A percentile compares a stretch with the other conserved stretches of the same genome.
phyloP scores from a whole-genome alignment of 177 flowering plant genomes.

The Vitis hybrid region DNA sequence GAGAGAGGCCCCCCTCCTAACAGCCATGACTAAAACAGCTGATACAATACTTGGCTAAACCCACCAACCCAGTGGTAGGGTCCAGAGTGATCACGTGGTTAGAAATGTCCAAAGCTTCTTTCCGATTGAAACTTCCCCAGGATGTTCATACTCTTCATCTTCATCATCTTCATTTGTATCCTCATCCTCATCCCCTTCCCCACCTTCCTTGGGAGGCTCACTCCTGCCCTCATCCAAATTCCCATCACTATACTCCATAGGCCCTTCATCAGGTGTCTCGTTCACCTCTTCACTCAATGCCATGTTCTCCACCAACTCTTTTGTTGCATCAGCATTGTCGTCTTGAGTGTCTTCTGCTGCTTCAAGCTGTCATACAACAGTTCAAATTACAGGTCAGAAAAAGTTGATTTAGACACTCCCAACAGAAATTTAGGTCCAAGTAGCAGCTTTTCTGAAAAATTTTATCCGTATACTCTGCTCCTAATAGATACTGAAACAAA shows the following conservation, averaged over 20 bases:
- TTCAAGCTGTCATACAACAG: conserved; percentile 23
- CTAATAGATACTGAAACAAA: too few relatives aligned
- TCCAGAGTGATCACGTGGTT: conserved; percentile 37
- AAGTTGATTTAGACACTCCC: neutral
- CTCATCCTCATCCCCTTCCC: conserved; percentile 17
- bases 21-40: conserved; percentile 9
- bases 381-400: neutral
- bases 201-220: conserved; percentile 17
- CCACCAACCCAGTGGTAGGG: neutral
- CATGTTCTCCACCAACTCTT: conserved; percentile 12
- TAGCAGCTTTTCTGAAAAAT: too few relatives aligned
- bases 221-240: conserved; percentile 15
- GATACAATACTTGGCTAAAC: neutral
- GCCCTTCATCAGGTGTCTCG: conserved; percentile 34
- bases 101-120: conserved; percentile 69
- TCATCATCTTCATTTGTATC: conserved; percentile 23
- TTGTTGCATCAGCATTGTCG: conserved; percentile 14
- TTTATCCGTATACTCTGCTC: too few relatives aligned
- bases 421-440: too few relatives aligned
- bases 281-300: conserved; percentile 58
- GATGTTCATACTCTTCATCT: conserved; percentile 36
- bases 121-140: conserved; percentile 62
- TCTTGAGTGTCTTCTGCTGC: conserved; percentile 11
- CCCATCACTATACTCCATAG: conserved; percentile 19
- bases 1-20: conserved; percentile 8